A percentile compares a stretch with the other conserved stretches of the same genome.
These are phyloP conservation scores for Candida patagonica DNA, from an alignment of 805 yeast species.

Conservation along the genomic window DNA sequence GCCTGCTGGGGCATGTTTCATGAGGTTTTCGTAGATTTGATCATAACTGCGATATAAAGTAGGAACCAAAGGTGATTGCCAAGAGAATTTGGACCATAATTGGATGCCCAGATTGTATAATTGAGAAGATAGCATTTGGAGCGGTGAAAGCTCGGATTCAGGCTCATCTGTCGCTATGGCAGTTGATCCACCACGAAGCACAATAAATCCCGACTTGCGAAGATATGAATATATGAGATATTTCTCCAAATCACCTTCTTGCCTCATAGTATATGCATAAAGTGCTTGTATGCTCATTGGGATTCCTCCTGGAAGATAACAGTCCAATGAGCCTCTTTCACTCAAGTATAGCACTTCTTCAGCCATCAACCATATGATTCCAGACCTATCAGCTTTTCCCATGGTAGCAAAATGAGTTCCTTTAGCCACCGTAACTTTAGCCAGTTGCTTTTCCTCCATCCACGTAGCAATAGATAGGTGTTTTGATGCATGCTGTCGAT, in stretches of 20 bases:
- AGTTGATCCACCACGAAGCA: conserved; percentile 27
- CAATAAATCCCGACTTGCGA: conserved; percentile 71
- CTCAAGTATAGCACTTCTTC: conserved; percentile 70
- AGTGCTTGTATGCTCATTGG: conserved; percentile 55
- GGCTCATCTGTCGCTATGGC: not conserved
- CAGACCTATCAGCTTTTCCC: conserved; percentile 48
- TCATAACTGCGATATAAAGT: conserved; percentile 11
- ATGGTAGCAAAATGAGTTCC: conserved; percentile 69
- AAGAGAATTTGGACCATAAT: not conserved
- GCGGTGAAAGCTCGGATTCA: not conserved
- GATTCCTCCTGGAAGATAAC: conserved; percentile 22
- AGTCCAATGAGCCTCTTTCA: conserved; percentile 64
- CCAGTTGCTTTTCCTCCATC: conserved; percentile 27
- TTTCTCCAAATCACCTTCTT: conserved; percentile 38
- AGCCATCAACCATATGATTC: conserved; percentile 43
- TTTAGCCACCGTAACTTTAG: conserved; percentile 40
- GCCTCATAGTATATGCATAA: conserved; percentile 42
- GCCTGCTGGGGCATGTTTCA: conserved; percentile 5
- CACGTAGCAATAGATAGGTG: conserved; percentile 46
- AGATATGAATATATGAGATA: conserved; percentile 65
- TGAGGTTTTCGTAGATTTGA: conserved; percentile 17
- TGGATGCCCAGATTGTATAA: no score
- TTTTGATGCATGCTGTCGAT: conserved; percentile 32
- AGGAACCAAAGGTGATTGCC: not conserved
- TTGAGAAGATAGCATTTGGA: not conserved